A percentile compares a stretch with the other conserved stretches of the same genome.
Evolutionary conservation across 2,329 filamentous ascomycete genomes (phyloP).

Genomic region (Fusarium udum): DNA sequence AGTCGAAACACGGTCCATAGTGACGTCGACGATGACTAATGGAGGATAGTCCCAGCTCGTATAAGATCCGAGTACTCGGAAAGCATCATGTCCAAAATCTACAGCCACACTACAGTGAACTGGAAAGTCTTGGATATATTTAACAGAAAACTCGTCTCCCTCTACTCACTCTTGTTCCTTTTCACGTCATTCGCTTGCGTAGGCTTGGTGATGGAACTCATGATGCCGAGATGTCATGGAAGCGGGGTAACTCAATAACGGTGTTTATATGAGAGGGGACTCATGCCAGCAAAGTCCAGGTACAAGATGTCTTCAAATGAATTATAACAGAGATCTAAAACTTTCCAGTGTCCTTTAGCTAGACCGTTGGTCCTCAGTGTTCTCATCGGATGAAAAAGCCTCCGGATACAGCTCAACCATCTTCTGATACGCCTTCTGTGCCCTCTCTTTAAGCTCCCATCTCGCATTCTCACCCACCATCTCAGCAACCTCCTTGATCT

Average conservation of each 20-base stretch:
- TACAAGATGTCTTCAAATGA: fast-evolving
- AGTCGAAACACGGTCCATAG: neutral
- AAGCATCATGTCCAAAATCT: neutral
- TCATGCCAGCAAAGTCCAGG: neutral
- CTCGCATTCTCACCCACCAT: fast-evolving
- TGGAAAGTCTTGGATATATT: neutral
- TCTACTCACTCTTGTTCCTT: fast-evolving
- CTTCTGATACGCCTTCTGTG: neutral
- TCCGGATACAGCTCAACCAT: conserved; percentile 19
- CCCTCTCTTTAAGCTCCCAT: neutral
- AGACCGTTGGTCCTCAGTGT: fast-evolving
- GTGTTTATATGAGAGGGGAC: fast-evolving
- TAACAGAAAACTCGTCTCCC: fast-evolving
- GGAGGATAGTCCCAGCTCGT: neutral
- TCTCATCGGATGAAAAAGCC: neutral
- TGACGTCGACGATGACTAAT: neutral
- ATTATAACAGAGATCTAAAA: neutral
- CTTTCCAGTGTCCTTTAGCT: fast-evolving
- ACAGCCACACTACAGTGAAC: fast-evolving
- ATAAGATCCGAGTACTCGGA: neutral
- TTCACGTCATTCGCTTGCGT: fast-evolving
- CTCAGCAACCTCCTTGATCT: neutral
- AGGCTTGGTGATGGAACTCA: neutral
- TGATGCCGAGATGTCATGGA: neutral
- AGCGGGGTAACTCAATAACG: neutral